A percentile compares a stretch with the other conserved stretches of the same genome.
Conservation (phyloP, 73 alveolate species). For the Tetrahymena elliotti region DNA sequence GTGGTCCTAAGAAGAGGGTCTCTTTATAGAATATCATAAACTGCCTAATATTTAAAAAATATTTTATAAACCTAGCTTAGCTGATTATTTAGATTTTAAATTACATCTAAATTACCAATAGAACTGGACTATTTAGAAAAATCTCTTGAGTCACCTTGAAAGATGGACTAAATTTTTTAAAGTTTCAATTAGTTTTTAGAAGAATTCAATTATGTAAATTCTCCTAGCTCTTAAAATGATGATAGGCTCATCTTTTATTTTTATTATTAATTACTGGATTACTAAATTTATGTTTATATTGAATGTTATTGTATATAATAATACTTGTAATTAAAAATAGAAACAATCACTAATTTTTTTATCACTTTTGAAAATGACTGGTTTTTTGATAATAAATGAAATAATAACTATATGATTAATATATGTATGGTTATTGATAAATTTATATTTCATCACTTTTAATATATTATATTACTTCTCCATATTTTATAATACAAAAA, state of each 20-base stretch:
- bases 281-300: not conserved
- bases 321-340: not conserved
- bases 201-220: not conserved
- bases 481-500: not conserved
- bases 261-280: not conserved
- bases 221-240: not conserved
- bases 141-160: not conserved
- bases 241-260: not conserved
- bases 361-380: not conserved
- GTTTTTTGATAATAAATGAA: not conserved
- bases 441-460: not conserved
- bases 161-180: not conserved
- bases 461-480: not conserved
- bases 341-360: not conserved
- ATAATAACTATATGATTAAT: too few relatives aligned
- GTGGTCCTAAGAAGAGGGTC: not conserved
- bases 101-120: not conserved
- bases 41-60: not conserved
- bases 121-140: not conserved
- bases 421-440: not conserved
- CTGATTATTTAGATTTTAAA: not conserved
- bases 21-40: not conserved
- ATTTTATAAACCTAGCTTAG: not conserved
- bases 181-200: not conserved
- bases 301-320: too few relatives aligned